A percentile compares a stretch with the other conserved stretches of the same genome.
Conservation (phyloP, 148 eudicot species). For the Fagopyrum esculentum region DNA sequence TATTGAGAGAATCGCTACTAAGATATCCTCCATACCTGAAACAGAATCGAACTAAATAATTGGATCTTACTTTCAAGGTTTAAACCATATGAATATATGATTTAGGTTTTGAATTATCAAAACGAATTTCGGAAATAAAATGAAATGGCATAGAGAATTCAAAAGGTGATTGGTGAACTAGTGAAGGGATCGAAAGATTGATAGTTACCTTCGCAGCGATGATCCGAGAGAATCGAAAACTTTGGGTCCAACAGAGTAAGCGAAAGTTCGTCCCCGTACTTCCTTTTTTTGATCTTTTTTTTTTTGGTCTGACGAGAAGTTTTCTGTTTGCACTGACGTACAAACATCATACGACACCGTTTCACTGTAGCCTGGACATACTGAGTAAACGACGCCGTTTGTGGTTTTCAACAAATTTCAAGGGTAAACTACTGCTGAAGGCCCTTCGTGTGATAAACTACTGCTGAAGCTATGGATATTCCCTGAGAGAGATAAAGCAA, state of each 20-base stretch:
- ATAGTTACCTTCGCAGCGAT: background rate
- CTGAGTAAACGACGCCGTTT: too few relatives aligned
- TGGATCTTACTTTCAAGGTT: background rate
- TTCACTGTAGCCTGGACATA: background rate
- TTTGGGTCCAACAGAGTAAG: background rate
- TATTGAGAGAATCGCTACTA: slow-evolving; percentile 64
- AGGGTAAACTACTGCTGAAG: background rate
- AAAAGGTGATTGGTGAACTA: background rate
- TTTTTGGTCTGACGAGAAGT: background rate
- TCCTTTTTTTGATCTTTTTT: too few relatives aligned
- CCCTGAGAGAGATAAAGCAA: slow-evolving; percentile 9
- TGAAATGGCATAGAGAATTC: background rate
- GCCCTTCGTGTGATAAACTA: background rate
- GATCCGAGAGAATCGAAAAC: background rate
- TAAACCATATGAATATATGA: background rate
- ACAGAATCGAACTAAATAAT: slow-evolving; percentile 1
- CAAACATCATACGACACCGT: background rate
- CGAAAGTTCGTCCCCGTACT: background rate
- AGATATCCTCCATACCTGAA: slow-evolving; percentile 64
- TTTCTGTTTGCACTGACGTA: background rate
- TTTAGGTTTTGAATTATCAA: background rate
- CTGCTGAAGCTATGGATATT: slow-evolving; percentile 6
- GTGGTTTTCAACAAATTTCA: too few relatives aligned
- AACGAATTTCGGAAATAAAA: background rate
- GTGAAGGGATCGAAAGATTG: background rate